phyloP scores from a whole-genome alignment of 2,329 filamentous ascomycete genomes.

The Botryotinia convoluta region DNA sequence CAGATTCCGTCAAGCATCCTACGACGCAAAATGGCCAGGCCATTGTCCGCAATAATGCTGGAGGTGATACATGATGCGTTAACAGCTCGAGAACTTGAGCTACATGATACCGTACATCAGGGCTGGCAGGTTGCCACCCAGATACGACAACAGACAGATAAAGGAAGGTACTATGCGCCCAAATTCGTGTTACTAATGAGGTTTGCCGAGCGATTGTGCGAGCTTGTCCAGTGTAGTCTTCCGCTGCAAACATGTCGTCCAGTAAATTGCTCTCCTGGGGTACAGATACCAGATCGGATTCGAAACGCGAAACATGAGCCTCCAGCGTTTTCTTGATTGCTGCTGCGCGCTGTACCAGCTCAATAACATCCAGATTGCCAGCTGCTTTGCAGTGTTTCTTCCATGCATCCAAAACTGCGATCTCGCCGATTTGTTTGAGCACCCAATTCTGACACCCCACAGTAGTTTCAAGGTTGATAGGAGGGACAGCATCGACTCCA shows the following conservation, averaged over 20 bases:
- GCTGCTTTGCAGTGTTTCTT: conserved; percentile 49
- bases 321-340: conserved; percentile 39
- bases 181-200: conserved; percentile 24
- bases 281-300: background rate
- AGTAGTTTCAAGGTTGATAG: conserved; percentile 49
- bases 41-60: conserved; percentile 28
- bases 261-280: conserved; percentile 17
- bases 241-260: conserved; percentile 21
- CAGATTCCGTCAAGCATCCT: conserved; percentile 28
- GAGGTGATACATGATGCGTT: conserved; percentile 23
- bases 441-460: conserved; percentile 57
- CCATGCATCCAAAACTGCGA: conserved; percentile 54
- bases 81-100: conserved; percentile 25
- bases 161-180: conserved; percentile 28
- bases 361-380: conserved; percentile 45
- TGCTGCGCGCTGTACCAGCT: conserved; percentile 47
- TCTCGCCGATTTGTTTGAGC: conserved; percentile 51
- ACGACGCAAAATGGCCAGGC: conserved; percentile 31
- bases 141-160: conserved; percentile 29
- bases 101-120: conserved; percentile 26
- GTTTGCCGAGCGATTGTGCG: conserved; percentile 20
- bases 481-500: conserved; percentile 28
- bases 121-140: conserved; percentile 28
- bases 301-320: conserved; percentile 11
- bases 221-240: conserved; percentile 18